A percentile compares a stretch with the other conserved stretches of the same genome.
phyloP scores from a whole-genome alignment of 2,329 filamentous ascomycete species.

The Colletotrichum lindemuthianum region DNA sequence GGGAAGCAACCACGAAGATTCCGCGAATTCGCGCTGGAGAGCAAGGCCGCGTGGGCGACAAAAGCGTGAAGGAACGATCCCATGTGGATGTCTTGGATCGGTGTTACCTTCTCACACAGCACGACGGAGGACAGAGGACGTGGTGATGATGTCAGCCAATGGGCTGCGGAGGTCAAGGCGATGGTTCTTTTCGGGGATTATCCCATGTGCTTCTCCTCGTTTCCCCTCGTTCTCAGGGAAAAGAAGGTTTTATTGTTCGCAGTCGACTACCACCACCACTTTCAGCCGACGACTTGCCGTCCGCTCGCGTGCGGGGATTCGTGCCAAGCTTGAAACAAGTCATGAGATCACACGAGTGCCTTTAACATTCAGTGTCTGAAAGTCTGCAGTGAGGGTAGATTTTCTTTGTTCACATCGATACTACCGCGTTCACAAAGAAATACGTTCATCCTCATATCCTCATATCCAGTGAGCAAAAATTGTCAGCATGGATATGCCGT shows the following conservation, averaged over 20 bases:
- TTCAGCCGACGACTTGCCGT: conserved; percentile 6
- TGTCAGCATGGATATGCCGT: conserved; percentile 26
- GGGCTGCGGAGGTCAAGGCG: no score
- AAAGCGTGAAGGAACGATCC: background rate
- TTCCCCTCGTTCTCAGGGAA: background rate
- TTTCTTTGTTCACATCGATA: background rate
- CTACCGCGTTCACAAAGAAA: background rate
- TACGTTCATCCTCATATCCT: no score
- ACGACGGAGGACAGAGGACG: no score
- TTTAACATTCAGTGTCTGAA: background rate
- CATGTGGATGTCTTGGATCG: no score
- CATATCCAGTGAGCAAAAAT: no score
- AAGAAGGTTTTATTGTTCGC: no score
- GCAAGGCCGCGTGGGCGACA: conserved; percentile 21
- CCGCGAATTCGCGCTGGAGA: conserved; percentile 16
- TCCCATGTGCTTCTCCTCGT: background rate
- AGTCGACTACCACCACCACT: background rate
- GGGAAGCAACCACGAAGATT: conserved; percentile 43
- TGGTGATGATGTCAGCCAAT: no score
- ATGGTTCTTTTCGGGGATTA: background rate
- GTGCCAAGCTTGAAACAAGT: conserved; percentile 33
- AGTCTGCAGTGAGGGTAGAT: background rate
- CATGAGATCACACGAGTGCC: conserved; percentile 27
- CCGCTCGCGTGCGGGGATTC: conserved; percentile 21
- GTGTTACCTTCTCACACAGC: no score